A percentile compares a stretch with the other conserved stretches of the same genome.
Conservation (phyloP, 2,329 filamentous ascomycete genomes). For the Grosmannia serpens region DNA sequence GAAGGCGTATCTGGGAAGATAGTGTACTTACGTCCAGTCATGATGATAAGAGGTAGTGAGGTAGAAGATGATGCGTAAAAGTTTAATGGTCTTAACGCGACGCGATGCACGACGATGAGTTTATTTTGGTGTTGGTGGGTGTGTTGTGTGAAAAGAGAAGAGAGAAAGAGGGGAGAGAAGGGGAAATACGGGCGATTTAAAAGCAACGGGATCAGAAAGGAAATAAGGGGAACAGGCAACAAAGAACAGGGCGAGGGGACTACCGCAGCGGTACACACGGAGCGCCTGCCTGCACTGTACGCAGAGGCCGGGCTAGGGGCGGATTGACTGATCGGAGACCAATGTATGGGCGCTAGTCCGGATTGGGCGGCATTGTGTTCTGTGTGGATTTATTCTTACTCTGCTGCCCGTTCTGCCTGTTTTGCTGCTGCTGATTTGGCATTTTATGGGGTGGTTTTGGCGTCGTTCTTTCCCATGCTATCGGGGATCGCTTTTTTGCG, state of each 20-base stretch:
- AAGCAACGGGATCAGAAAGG: constrained; percentile 1
- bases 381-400: neutral
- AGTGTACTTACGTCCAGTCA: constrained; percentile 16
- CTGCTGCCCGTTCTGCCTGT: neutral
- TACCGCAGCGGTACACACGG: neutral
- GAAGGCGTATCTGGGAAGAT: neutral
- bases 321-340: constrained; percentile 5
- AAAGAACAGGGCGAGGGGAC: neutral
- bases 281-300: neutral
- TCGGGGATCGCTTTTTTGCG: neutral
- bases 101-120: constrained; percentile 15
- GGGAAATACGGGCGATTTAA: constrained; percentile 6
- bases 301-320: neutral
- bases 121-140: constrained; percentile 16
- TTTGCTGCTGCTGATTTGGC: neutral
- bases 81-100: constrained; percentile 17
- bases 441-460: neutral
- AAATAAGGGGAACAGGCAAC: neutral
- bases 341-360: constrained; percentile 2
- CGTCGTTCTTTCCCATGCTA: neutral
- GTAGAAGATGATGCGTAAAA: constrained; percentile 18
- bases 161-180: neutral
- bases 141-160: constrained; percentile 16
- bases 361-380: neutral
- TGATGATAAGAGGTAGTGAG: constrained; percentile 22